Base-by-base conservation (phyloP, 1,284 basidiomycete genomes). In the Cryptococcus amylolentus region DNA sequence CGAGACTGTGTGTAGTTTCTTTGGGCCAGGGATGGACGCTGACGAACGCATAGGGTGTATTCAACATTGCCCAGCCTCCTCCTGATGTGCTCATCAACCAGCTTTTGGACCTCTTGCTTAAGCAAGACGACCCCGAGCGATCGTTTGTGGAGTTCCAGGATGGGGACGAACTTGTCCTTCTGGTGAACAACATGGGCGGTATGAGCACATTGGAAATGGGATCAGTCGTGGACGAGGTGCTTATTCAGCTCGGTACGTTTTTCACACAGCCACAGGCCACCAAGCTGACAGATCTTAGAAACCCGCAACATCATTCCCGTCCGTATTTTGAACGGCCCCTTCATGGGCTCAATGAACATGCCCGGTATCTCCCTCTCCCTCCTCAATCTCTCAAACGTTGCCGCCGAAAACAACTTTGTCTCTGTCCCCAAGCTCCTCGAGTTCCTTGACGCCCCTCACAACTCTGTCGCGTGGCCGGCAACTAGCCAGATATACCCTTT, bases 321-420 rank as follows among this genome's bases (percentile, higher is more conserved):
- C 31, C 74, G 80, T 38, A 75, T 79, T 55, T 73, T 77, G 62
- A 70, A 68, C 51, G 77, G 76, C 27, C 65, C 77, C 20, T 80
- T 80, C 67, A 79, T 80, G 75, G 79, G 79, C 35, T 75, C 73
- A 44, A 78, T 81, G 71, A 81, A 81, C 65, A 79, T 79, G 58
- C 80, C 80, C 14, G 80, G 80, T 45, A 77, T 80, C 59, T 75
- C 72, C 37, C 66, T 81, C 53, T 73, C 77, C 52, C 72, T 81
- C 35, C 68, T 80, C 54, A 80, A 81, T 66, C 73, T 80, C 54
- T 76, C 72, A 63, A 77, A 64, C 53, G 68, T 77, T 56, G 50
- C 72, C 53, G 47, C 52, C 40, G 67, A 69, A n/a, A 49, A 51
- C 41, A 56, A 60, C 2, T 63, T 60, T 20, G 50, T 60, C 39